Conservation (phyloP, 495 filamentous ascomycete species). For the Penicillium herquei region DNA sequence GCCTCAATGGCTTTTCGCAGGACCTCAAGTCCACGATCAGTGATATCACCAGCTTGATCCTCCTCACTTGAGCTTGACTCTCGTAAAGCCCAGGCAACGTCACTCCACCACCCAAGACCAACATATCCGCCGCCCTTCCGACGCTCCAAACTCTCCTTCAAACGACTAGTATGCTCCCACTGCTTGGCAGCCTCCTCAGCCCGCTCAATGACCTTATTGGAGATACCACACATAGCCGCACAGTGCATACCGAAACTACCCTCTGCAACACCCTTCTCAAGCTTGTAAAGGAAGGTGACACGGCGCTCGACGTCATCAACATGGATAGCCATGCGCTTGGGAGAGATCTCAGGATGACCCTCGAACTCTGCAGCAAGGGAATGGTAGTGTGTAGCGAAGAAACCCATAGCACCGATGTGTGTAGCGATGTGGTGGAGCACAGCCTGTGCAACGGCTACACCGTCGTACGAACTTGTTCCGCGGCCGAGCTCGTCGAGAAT, state of each 20-base stretch:
- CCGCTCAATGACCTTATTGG: conserved; percentile 73
- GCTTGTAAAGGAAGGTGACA: conserved; percentile 92
- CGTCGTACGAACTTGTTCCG: conserved; percentile 91
- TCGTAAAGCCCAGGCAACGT: conserved; percentile 78
- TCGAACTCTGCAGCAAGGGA: conserved; percentile 88
- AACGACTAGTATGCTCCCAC: conserved; percentile 91
- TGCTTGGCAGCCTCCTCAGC: conserved; percentile 88
- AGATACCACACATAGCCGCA: conserved; percentile 95
- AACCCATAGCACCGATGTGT: conserved; percentile 89
- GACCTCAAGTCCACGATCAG: conserved; percentile 62
- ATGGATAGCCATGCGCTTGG: conserved; percentile 88
- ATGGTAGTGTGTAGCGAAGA: conserved; percentile 99
- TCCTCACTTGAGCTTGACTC: conserved; percentile 46
- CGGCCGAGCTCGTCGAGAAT: conserved; percentile 97
- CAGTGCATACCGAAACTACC: conserved; percentile 99
- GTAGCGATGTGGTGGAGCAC: conserved; percentile 93
- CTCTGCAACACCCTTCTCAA: conserved; percentile 93
- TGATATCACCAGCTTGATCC: conserved; percentile 38
- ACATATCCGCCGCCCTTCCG: conserved; percentile 73
- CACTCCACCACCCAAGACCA: conserved; percentile 85
- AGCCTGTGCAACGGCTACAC: conserved; percentile 93
- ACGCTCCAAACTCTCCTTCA: conserved; percentile 85
- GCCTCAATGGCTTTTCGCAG: conserved; percentile 74
- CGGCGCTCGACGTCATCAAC: conserved; percentile 82
- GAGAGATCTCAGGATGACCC: conserved; percentile 78